Percentiles rank a stretch among this genome's conserved stretches.
Evolutionary conservation across 2,329 filamentous ascomycete species (phyloP).

Genomic region (Apiospora malaysiana): DNA sequence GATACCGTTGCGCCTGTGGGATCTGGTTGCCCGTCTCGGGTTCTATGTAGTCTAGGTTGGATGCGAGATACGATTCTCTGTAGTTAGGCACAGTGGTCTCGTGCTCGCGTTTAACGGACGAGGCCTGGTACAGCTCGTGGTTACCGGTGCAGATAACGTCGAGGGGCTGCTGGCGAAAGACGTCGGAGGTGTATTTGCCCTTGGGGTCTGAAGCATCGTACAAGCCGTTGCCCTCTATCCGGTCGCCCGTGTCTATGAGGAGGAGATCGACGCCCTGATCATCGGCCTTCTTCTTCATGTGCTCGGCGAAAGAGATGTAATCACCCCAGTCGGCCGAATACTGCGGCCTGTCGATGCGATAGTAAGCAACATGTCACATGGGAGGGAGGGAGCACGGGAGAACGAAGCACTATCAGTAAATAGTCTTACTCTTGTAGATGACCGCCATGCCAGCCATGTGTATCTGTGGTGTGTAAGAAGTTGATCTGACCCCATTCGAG

Average conservation of each 20-base stretch:
- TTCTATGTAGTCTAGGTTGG: conserved; percentile 88
- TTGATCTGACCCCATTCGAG: conserved; percentile 94
- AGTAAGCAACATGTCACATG: conserved; percentile 3
- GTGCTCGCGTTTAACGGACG: conserved; percentile 80
- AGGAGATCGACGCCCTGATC: conserved; percentile 80
- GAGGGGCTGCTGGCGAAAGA: conserved; percentile 81
- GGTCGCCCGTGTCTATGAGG: conserved; percentile 94
- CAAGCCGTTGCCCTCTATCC: conserved; percentile 91
- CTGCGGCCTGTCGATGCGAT: conserved; percentile 64
- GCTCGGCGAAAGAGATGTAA: conserved; percentile 89
- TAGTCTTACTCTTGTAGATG: conserved; percentile 83
- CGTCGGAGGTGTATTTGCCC: conserved; percentile 86
- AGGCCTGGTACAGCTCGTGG: conserved; percentile 88
- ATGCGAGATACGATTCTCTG: conserved; percentile 80
- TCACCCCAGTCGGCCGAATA: conserved; percentile 98
- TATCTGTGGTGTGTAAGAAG: conserved; percentile 96
- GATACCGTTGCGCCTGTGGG: conserved; percentile 81
- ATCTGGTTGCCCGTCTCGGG: conserved; percentile 72
- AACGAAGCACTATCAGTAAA: not conserved
- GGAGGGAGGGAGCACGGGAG: not conserved
- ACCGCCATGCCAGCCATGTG: conserved; percentile 93
- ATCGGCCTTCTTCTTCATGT: conserved; percentile 81
- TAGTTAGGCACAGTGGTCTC: conserved; percentile 83
- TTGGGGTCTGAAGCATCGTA: conserved; percentile 91
- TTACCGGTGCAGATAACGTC: conserved; percentile 90